Evolutionary conservation across 352 stramenopile genomes (phyloP).

Genomic region (Hyaloperonospora brassicae): DNA sequence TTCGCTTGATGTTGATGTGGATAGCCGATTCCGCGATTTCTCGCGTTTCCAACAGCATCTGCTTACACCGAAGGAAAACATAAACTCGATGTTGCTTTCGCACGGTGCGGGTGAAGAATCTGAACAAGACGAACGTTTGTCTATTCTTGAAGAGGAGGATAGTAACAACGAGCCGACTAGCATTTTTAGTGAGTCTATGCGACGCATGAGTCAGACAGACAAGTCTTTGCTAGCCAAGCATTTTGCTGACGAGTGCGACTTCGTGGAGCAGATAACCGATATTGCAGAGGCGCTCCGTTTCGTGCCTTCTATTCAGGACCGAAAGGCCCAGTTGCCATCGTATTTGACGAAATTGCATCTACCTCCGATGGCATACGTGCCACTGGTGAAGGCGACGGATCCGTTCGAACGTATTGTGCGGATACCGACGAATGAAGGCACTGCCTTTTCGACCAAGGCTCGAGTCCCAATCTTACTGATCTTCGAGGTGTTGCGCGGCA

Average conservation of each 20-base stretch:
- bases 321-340: slow-evolving; percentile 67
- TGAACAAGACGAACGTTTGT: slow-evolving; percentile 33
- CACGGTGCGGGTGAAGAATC: slow-evolving; percentile 32
- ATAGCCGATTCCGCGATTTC: slow-evolving; percentile 78
- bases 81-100: slow-evolving; percentile 37
- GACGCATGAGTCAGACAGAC: slow-evolving; percentile 71
- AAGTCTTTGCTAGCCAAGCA: slow-evolving; percentile 77
- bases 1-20: slow-evolving; percentile 35
- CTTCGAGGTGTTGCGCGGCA: slow-evolving; percentile 82
- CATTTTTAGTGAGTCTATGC: slow-evolving; percentile 59
- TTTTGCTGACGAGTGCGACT: slow-evolving; percentile 83
- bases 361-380: slow-evolving; percentile 84
- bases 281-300: slow-evolving; percentile 80
- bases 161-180: slow-evolving; percentile 61
- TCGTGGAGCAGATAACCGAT: slow-evolving; percentile 85
- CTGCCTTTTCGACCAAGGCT: slow-evolving; percentile 81
- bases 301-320: slow-evolving; percentile 67
- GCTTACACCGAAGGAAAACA: slow-evolving; percentile 62
- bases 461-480: slow-evolving; percentile 83
- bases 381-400: slow-evolving; percentile 80
- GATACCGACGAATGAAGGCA: slow-evolving; percentile 81
- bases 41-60: slow-evolving; percentile 83
- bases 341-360: slow-evolving; percentile 79
- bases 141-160: slow-evolving; percentile 60
- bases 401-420: slow-evolving; percentile 82